These are phyloP conservation scores for Myriangium duriaei DNA, from an alignment of 2,329 filamentous ascomycete genomes.

Conservation along the genomic window DNA sequence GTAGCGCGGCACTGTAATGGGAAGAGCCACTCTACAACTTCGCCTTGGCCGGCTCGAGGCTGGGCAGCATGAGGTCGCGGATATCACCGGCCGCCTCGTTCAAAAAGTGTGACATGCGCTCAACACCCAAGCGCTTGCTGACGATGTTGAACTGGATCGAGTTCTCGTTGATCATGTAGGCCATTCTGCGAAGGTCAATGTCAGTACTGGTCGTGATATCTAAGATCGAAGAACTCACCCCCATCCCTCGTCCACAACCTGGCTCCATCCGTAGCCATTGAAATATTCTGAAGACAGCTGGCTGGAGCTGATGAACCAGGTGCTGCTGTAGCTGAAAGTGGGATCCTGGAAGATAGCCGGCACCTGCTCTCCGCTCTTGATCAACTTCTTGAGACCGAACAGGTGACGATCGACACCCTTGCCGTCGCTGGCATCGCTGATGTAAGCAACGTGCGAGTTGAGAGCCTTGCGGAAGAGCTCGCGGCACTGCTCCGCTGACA, in stretches of 20 bases:
- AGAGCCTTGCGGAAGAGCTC: constrained; percentile 73
- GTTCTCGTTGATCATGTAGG: constrained; percentile 99
- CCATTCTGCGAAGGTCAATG: constrained; percentile 43
- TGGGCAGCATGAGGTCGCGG: constrained; percentile 71
- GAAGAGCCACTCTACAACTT: constrained; percentile 53
- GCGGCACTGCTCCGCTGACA: constrained; percentile 52
- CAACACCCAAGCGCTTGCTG: constrained; percentile 78
- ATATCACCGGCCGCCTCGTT: constrained; percentile 89
- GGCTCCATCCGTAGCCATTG: constrained; percentile 97
- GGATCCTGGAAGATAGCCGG: constrained; percentile 81
- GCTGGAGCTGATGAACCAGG: constrained; percentile 79
- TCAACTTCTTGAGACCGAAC: constrained; percentile 89
- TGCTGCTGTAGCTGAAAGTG: constrained; percentile 67
- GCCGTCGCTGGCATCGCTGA: constrained; percentile 74
- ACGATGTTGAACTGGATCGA: constrained; percentile 98
- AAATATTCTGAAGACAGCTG: constrained; percentile 96
- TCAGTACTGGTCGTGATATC: neutral
- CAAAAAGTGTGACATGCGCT: constrained; percentile 90
- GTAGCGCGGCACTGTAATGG: neutral
- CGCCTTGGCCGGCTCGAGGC: constrained; percentile 63
- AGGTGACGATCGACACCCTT: constrained; percentile 92
- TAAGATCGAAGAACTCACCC: constrained; percentile 36
- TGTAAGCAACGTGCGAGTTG: constrained; percentile 78
- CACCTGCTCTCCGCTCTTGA: constrained; percentile 66
- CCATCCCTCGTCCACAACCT: constrained; percentile 91